Conservation (phyloP, 345 rosid genomes). For the Linum tenue region DNA sequence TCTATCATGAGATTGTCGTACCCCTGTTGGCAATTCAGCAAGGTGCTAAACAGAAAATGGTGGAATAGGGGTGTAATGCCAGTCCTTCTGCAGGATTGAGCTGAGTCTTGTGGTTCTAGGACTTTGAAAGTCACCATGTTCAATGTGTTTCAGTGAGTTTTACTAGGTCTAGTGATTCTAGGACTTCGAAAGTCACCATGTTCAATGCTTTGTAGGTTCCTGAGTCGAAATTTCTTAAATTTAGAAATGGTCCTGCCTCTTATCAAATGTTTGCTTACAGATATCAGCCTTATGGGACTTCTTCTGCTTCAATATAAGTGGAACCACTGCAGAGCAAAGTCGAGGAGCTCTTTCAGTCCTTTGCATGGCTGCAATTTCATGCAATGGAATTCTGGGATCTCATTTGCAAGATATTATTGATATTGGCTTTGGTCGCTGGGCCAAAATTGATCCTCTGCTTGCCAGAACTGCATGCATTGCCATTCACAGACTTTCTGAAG, state of each 20-base stretch:
- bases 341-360: slow-evolving; percentile 87
- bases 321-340: slow-evolving; percentile 84
- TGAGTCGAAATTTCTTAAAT: neutral
- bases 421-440: slow-evolving; percentile 99
- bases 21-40: neutral
- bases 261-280: slow-evolving; percentile 32
- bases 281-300: slow-evolving; percentile 90
- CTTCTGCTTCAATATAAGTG: slow-evolving; percentile 85
- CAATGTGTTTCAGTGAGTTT: neutral
- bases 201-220: neutral
- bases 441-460: slow-evolving; percentile 86
- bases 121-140: slow-evolving; percentile 2
- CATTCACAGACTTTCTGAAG: slow-evolving; percentile 73
- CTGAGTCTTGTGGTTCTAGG: slow-evolving; percentile 6
- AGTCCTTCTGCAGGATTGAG: neutral
- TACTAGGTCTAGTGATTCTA: neutral
- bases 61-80: neutral
- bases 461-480: slow-evolving; percentile 89
- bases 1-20: neutral
- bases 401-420: slow-evolving; percentile 93
- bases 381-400: slow-evolving; percentile 62
- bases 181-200: neutral
- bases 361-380: slow-evolving; percentile 96
- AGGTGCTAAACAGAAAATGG: neutral
- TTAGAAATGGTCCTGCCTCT: neutral